Percentiles rank a stretch among this genome's conserved stretches.
Conservation (phyloP, 768 basidiomycete species). For the Naganishia friedmannii region DNA sequence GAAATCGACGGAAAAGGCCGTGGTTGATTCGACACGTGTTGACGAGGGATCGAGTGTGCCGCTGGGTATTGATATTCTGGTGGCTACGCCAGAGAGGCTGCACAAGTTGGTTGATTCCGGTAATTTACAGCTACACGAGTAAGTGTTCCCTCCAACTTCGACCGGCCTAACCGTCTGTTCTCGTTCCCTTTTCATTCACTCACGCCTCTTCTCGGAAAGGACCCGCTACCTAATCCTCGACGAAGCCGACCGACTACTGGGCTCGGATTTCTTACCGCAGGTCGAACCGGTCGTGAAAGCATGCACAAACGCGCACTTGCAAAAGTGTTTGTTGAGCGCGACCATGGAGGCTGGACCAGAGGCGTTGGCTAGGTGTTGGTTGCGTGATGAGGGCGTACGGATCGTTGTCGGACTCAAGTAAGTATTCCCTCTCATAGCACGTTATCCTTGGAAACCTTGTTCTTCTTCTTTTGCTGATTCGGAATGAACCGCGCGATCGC, state of each 20-base stretch:
- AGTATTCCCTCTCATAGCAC: conserved; percentile 40
- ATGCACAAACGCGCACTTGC: conserved; percentile 66
- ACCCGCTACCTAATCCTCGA: conserved; percentile 83
- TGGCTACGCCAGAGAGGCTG: conserved; percentile 86
- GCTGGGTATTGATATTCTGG: conserved; percentile 66
- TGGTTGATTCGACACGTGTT: conserved; percentile 47
- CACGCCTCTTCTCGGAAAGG: conserved; percentile 56
- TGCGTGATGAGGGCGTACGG: conserved; percentile 73
- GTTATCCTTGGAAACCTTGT: too few species aligned
- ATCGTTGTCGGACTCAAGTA: conserved; percentile 96
- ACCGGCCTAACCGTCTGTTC: too few species aligned
- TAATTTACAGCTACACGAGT: conserved; percentile 70
- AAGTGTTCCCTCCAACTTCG: conserved; percentile 45
- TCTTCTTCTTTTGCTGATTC: too few species aligned
- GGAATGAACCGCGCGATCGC: neutral
- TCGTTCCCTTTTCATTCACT: neutral
- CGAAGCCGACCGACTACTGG: conserved; percentile 87
- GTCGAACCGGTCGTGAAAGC: conserved; percentile 79
- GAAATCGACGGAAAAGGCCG: conserved; percentile 81
- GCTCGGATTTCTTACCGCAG: conserved; percentile 81
- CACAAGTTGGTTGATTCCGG: conserved; percentile 73
- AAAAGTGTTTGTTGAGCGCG: conserved; percentile 90
- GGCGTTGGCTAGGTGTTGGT: conserved; percentile 77
- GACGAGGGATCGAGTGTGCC: conserved; percentile 33
- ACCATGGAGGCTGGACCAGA: conserved; percentile 87